phyloP scores from a whole-genome alignment of 208 protist species.

The Tetramitus jugosus region DNA sequence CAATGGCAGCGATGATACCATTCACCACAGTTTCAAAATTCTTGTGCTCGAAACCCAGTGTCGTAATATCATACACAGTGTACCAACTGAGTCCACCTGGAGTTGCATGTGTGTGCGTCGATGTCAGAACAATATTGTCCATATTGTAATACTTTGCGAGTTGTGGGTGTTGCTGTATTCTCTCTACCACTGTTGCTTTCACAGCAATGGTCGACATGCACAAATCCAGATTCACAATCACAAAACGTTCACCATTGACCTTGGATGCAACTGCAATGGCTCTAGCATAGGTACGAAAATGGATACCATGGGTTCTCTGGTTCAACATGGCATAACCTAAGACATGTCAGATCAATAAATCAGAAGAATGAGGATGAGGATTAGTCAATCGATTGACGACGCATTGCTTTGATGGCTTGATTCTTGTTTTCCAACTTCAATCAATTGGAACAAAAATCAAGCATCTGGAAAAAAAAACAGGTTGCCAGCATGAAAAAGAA shows the following conservation, averaged over 20 bases:
- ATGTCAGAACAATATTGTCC: constrained; percentile 5
- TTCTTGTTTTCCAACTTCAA: no score
- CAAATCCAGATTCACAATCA: background rate
- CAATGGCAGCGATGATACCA: background rate
- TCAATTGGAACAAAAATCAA: no score
- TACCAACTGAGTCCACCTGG: background rate
- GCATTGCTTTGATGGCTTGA: no score
- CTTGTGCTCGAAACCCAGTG: background rate
- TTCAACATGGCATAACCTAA: constrained; percentile 10
- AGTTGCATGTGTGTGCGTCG: background rate
- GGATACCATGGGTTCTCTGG: background rate
- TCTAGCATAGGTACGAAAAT: background rate
- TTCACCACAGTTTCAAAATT: background rate
- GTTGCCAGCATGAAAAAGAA: background rate
- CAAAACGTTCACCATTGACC: background rate
- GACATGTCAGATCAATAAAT: no score
- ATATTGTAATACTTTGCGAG: background rate
- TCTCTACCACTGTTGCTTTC: background rate
- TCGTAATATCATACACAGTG: background rate
- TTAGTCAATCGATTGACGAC: no score
- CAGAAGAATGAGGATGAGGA: no score
- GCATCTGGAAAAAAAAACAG: background rate
- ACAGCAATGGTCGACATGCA: background rate
- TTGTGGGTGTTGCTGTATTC: constrained; percentile 10
- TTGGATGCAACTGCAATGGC: background rate